Percentiles rank a stretch among this genome's conserved stretches.
Evolutionary conservation across 768 basidiomycete genomes (phyloP).

Genomic region (Grammothele lineata): DNA sequence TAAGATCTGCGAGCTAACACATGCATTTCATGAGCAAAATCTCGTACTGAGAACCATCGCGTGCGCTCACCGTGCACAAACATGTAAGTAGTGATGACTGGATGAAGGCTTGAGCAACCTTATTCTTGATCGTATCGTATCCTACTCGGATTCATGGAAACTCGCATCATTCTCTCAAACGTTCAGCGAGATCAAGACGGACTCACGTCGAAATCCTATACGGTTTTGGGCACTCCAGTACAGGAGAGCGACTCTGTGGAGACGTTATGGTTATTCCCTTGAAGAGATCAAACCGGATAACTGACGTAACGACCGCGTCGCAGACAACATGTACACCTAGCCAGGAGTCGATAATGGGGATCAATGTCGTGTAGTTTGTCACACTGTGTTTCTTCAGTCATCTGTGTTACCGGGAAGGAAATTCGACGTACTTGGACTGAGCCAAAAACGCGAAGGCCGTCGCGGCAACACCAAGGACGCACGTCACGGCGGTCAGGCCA

Average conservation of each 20-base stretch:
- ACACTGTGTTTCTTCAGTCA: not conserved
- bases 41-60: no score
- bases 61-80: not conserved
- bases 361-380: not conserved
- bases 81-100: not conserved
- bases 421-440: no score
- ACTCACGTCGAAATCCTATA: not conserved
- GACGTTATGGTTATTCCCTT: no score
- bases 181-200: no score
- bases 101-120: not conserved
- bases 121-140: not conserved
- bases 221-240: not conserved
- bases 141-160: no score
- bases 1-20: not conserved
- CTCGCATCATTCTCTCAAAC: no score
- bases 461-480: not conserved
- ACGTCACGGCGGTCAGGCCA: not conserved
- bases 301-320: not conserved
- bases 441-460: not conserved
- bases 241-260: not conserved
- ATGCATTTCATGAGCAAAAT: not conserved
- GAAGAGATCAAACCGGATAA: not conserved
- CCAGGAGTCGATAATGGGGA: constrained; percentile 1
- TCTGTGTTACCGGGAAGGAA: no score
- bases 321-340: not conserved